Percentiles rank a stretch among this genome's conserved stretches.
These are phyloP conservation scores for Vaccinium darrowii DNA, from an alignment of 148 eudicot genomes.

Conservation along the genomic window DNA sequence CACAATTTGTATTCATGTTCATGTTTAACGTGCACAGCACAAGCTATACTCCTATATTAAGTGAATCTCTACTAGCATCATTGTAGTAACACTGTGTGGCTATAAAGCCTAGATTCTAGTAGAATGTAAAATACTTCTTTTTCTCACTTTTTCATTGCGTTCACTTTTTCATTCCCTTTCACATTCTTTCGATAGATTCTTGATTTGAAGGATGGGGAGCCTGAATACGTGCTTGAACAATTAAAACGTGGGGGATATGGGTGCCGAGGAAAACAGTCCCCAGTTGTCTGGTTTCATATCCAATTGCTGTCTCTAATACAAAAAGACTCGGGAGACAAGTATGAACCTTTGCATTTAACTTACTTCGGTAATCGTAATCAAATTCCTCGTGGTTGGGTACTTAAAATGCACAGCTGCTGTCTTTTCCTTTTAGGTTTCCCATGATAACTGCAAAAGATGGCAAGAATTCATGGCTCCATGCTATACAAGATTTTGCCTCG, in stretches of 20 bases:
- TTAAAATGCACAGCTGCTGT: not conserved
- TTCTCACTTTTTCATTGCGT: not conserved
- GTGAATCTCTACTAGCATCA: not conserved
- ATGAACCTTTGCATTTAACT: conserved; percentile 10
- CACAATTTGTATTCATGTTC: not conserved
- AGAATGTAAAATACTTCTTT: not conserved
- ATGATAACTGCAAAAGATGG: conserved; percentile 34
- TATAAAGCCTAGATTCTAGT: not conserved
- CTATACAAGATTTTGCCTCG: conserved; percentile 43
- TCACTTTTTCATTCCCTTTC: not conserved
- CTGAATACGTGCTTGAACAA: conserved; percentile 62
- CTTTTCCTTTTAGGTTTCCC: conserved; percentile 31
- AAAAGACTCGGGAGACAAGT: conserved; percentile 53
- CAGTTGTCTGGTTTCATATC: conserved; percentile 54
- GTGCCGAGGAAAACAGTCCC: conserved; percentile 54
- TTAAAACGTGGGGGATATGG: conserved; percentile 50
- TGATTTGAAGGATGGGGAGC: conserved; percentile 60
- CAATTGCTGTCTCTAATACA: conserved; percentile 51
- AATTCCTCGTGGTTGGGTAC: not conserved
- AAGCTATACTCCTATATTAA: not conserved
- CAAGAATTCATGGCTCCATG: conserved; percentile 49
- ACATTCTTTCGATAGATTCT: conserved; percentile 42
- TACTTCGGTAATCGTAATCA: not conserved
- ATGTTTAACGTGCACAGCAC: not conserved
- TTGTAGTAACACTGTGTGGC: not conserved